Conservation (phyloP, 2,329 filamentous ascomycete species). For the Macrophomina tecta region DNA sequence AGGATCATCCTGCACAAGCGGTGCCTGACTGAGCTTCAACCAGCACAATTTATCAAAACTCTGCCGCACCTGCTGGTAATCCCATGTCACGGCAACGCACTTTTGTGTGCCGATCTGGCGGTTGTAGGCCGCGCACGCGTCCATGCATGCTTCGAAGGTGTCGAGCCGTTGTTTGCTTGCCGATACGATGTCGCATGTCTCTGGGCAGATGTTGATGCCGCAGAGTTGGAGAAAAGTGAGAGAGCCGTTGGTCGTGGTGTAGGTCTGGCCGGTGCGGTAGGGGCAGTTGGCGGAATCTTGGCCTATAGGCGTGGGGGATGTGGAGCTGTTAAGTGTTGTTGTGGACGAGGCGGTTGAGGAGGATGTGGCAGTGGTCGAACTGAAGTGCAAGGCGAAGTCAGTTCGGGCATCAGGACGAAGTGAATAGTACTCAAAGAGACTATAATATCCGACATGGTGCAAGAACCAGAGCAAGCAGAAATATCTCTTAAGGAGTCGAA, state of each 20-base stretch:
- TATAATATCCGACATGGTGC: no score
- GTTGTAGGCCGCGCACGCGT: conserved; percentile 13
- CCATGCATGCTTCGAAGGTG: conserved; percentile 12
- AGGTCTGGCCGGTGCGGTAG: background rate
- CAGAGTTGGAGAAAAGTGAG: conserved; percentile 16
- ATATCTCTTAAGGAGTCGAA: no score
- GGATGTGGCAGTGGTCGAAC: background rate
- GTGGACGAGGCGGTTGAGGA: background rate
- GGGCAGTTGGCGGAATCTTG: conserved; percentile 10
- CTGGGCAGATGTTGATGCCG: conserved; percentile 17
- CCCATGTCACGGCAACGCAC: conserved; percentile 18
- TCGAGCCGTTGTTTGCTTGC: conserved; percentile 6
- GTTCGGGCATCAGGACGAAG: background rate
- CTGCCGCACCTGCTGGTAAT: conserved; percentile 23
- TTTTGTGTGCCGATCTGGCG: conserved; percentile 18
- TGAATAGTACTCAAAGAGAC: no score
- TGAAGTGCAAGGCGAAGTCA: background rate
- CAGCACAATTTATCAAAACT: conserved; percentile 17
- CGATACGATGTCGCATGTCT: conserved; percentile 20
- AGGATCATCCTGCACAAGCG: conserved; percentile 5
- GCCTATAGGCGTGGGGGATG: background rate
- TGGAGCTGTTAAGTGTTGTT: background rate
- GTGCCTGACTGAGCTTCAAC: conserved; percentile 13
- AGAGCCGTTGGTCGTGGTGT: conserved; percentile 16
- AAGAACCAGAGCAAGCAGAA: no score